Evolutionary conservation across 75 land plant species (phyloP).

Genomic region (Pinus taeda): DNA sequence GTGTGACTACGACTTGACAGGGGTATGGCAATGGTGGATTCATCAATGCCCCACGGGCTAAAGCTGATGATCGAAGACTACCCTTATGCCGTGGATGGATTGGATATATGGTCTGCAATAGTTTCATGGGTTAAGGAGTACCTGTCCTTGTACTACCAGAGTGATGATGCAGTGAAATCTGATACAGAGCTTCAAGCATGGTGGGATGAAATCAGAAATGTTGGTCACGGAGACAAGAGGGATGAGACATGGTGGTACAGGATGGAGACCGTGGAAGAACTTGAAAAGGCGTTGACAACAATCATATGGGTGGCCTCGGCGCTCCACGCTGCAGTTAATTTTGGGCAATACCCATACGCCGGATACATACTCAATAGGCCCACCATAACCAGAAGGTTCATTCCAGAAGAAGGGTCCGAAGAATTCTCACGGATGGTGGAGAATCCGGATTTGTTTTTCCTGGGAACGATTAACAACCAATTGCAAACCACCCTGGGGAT

Average conservation of each 20-base stretch:
- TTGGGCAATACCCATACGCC: constrained; percentile 63
- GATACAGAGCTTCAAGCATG: constrained; percentile 55
- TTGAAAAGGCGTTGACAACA: constrained; percentile 33
- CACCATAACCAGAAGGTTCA: constrained; percentile 46
- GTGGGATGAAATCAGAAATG: constrained; percentile 45
- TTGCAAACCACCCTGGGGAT: background rate
- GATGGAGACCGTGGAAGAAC: constrained; percentile 24
- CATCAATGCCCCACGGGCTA: constrained; percentile 27
- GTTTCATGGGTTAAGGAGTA: constrained; percentile 21
- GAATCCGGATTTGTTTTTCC: background rate
- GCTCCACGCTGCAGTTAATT: constrained; percentile 51
- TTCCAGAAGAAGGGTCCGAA: constrained; percentile 41
- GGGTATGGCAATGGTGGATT: constrained; percentile 58
- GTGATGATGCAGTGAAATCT: constrained; percentile 15
- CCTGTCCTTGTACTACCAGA: constrained; percentile 40
- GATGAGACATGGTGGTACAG: constrained; percentile 45
- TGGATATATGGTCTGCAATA: constrained; percentile 28
- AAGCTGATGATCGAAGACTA: constrained; percentile 46
- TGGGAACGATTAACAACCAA: background rate
- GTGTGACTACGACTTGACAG: constrained; percentile 6
- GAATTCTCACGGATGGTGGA: too few species aligned
- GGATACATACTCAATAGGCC: constrained; percentile 70
- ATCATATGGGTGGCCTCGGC: constrained; percentile 39
- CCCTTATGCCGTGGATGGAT: constrained; percentile 57
- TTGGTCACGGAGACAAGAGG: constrained; percentile 56